Evolutionary conservation across 2,329 filamentous ascomycete genomes (phyloP).

Genomic region (Cyclaneusma minus): DNA sequence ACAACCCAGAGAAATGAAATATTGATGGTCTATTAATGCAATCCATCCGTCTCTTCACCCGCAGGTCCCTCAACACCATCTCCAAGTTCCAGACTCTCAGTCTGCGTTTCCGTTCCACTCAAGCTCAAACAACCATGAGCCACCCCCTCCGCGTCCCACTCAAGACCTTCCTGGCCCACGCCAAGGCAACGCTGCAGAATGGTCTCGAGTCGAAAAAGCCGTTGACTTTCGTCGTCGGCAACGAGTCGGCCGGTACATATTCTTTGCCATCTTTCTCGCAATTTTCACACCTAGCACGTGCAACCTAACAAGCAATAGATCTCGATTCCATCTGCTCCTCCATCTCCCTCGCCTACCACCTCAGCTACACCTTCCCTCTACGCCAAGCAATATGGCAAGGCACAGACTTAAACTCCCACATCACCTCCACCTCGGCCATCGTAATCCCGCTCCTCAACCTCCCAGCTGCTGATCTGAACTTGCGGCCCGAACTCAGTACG

Average conservation of each 20-base stretch:
- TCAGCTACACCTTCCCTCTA: constrained; percentile 41
- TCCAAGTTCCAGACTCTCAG: too few species aligned
- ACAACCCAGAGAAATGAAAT: too few species aligned
- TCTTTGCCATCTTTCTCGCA: not conserved
- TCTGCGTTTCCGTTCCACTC: too few species aligned
- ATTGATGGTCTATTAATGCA: too few species aligned
- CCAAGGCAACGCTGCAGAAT: constrained; percentile 29
- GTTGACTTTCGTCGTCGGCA: constrained; percentile 48
- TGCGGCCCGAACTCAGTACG: constrained; percentile 59
- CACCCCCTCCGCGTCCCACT: constrained; percentile 23
- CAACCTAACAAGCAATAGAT: constrained; percentile 29
- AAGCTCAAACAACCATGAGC: not conserved
- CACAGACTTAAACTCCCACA: too few species aligned
- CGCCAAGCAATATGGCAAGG: too few species aligned
- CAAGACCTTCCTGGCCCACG: constrained; percentile 32
- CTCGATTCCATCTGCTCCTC: constrained; percentile 69
- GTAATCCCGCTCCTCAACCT: constrained; percentile 65
- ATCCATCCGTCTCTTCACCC: too few species aligned
- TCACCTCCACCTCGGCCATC: constrained; percentile 23
- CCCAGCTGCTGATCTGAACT: constrained; percentile 45
- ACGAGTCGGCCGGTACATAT: constrained; percentile 46
- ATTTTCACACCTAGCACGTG: constrained; percentile 1
- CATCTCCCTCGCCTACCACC: constrained; percentile 59
- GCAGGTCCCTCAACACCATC: too few species aligned
- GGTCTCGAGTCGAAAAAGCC: constrained; percentile 28